These are phyloP conservation scores for Yarrowia osloensis DNA, from an alignment of 805 yeast genomes.

Conservation along the genomic window DNA sequence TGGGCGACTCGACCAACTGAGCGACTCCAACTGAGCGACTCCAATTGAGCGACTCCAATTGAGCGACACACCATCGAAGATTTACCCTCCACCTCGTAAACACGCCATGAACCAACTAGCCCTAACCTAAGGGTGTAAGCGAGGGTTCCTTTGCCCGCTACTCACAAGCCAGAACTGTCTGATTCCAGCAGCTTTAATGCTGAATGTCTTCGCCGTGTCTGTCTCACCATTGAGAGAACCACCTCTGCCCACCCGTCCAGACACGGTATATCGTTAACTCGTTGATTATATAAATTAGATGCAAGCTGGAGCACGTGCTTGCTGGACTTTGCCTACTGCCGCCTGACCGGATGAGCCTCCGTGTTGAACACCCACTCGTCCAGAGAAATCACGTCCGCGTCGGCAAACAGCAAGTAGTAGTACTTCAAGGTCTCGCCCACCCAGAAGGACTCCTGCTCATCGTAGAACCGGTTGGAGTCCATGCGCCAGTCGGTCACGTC, in stretches of 20 bases:
- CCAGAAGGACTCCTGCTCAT: conserved; percentile 55
- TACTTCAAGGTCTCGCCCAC: conserved; percentile 62
- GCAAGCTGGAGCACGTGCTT: neutral
- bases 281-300: neutral
- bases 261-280: neutral
- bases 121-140: neutral
- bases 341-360: conserved; percentile 60
- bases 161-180: too few relatives aligned
- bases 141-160: too few relatives aligned
- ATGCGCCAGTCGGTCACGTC: conserved; percentile 44
- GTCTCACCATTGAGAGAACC: too few relatives aligned
- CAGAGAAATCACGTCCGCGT: conserved; percentile 47
- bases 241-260: too few relatives aligned
- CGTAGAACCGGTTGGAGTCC: conserved; percentile 38
- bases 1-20: neutral
- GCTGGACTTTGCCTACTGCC: neutral
- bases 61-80: too few relatives aligned
- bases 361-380: conserved; percentile 61
- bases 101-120: neutral
- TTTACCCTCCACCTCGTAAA: neutral
- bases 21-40: too few relatives aligned
- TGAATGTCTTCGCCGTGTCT: too few relatives aligned
- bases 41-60: too few relatives aligned
- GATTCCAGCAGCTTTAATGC: too few relatives aligned
- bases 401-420: conserved; percentile 53